Evolutionary conservation across 176 grass and related monocot genomes (phyloP).

Genomic region (Ensete glaucum): DNA sequence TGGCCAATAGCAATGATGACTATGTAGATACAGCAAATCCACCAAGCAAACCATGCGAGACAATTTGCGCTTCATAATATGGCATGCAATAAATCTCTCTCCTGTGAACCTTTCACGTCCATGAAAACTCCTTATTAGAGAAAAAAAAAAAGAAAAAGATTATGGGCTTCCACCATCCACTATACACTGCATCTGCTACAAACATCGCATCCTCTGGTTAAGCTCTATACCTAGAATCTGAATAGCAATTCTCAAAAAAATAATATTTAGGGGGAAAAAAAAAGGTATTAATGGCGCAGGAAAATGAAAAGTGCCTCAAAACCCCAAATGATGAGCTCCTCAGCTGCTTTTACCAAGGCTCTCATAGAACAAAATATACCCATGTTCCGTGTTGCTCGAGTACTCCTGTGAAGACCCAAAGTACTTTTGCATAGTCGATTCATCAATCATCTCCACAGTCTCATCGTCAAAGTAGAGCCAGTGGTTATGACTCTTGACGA

Average conservation of each 20-base stretch:
- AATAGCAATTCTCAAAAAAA: not conserved
- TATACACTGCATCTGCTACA: not conserved
- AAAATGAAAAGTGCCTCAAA: not conserved
- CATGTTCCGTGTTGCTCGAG: constrained; percentile 83
- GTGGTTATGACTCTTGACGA: constrained; percentile 92
- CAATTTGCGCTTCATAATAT: not conserved
- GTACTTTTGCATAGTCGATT: constrained; percentile 71
- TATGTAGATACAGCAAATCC: no score
- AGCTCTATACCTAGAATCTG: not conserved
- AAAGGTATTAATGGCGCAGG: not conserved
- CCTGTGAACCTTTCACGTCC: not conserved
- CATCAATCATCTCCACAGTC: constrained; percentile 92
- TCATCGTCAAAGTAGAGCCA: constrained; percentile 94
- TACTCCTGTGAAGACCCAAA: constrained; percentile 87
- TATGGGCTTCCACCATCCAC: not conserved
- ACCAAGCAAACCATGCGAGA: no score
- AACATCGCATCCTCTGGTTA: not conserved
- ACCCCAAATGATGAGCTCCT: not conserved
- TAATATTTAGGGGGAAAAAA: no score
- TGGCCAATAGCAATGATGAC: no score
- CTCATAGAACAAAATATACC: constrained; percentile 96
- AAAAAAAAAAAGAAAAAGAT: not conserved
- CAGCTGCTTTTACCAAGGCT: constrained; percentile 43
- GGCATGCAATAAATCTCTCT: not conserved
- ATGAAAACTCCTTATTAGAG: not conserved